Conservation (phyloP, 2,329 filamentous ascomycete genomes). For the Arthrobotrys musiformis region DNA sequence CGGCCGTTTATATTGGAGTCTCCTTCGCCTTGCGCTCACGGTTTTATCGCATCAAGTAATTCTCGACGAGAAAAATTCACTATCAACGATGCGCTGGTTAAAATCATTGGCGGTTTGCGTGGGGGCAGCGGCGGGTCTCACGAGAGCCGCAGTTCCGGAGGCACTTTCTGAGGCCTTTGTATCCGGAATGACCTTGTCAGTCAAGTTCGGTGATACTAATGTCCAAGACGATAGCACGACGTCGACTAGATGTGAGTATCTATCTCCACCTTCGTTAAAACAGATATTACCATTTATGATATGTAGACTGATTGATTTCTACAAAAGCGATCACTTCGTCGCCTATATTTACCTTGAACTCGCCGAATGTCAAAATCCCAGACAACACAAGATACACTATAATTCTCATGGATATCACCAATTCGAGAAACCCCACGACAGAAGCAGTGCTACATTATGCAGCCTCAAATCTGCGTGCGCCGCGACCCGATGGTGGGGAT, state of each 20-base stretch:
- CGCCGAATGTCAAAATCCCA: constrained; percentile 17
- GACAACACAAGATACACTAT: constrained; percentile 52
- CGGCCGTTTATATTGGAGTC: constrained; percentile 11
- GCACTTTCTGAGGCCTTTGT: constrained; percentile 47
- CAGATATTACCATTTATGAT: neutral
- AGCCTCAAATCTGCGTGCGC: constrained; percentile 35
- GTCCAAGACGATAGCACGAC: constrained; percentile 31
- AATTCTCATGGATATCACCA: constrained; percentile 46
- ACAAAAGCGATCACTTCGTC: constrained; percentile 36
- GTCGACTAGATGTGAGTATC: constrained; percentile 42
- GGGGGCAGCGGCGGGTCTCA: constrained; percentile 31
- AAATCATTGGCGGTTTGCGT: constrained; percentile 37
- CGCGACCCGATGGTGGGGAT: constrained; percentile 14
- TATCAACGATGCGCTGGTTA: constrained; percentile 49
- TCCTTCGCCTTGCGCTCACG: constrained; percentile 31
- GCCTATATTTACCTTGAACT: constrained; percentile 39
- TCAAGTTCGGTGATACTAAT: constrained; percentile 39
- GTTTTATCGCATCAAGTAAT: constrained; percentile 35
- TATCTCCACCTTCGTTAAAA: neutral
- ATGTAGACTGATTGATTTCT: constrained; percentile 5
- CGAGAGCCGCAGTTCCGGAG: constrained; percentile 38
- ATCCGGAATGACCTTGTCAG: constrained; percentile 32
- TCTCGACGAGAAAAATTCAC: neutral
- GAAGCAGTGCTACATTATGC: constrained; percentile 39
- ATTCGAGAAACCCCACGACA: constrained; percentile 32